Conservation (phyloP, 176 grass and related monocot species). For the Otatea glauca region DNA sequence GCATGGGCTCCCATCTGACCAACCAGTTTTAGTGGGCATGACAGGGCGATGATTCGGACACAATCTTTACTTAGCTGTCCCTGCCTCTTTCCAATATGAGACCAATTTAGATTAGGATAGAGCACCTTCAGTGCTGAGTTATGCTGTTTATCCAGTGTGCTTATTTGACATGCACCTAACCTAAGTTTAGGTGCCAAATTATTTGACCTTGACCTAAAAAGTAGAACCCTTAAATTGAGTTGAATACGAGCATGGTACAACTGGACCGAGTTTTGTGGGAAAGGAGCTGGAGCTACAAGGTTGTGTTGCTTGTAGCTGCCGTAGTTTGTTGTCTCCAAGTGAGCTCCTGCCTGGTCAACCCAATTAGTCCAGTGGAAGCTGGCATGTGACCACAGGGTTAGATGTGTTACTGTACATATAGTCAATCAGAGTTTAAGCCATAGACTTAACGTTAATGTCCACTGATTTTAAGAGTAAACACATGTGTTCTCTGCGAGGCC, state of each 20-base stretch:
- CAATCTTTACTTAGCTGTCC: conserved; percentile 50
- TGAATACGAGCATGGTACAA: not conserved
- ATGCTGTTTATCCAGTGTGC: conserved; percentile 20
- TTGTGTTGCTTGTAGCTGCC: not conserved
- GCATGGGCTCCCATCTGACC: not conserved
- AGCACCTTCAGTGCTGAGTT: not conserved
- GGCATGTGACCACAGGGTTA: no score
- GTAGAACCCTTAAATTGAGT: not conserved
- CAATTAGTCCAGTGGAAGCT: no score
- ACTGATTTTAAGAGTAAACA: no score
- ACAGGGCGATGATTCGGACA: conserved; percentile 49
- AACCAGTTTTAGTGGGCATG: conserved; percentile 41
- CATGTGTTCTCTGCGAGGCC: no score
- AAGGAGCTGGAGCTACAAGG: no score
- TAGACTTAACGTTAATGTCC: no score
- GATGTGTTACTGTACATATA: no score
- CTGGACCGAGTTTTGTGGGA: not conserved
- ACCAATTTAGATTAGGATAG: conserved; percentile 36
- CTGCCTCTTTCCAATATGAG: conserved; percentile 25
- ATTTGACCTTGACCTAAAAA: conserved; percentile 8
- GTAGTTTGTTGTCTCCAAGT: not conserved
- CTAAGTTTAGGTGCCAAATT: conserved; percentile 33
- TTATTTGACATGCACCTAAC: conserved; percentile 27
- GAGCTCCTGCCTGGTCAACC: no score
- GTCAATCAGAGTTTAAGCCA: no score